Percentiles rank a stretch among this genome's conserved stretches.
Conservation (phyloP, 1,284 basidiomycete species). For the Mycena sp. region DNA sequence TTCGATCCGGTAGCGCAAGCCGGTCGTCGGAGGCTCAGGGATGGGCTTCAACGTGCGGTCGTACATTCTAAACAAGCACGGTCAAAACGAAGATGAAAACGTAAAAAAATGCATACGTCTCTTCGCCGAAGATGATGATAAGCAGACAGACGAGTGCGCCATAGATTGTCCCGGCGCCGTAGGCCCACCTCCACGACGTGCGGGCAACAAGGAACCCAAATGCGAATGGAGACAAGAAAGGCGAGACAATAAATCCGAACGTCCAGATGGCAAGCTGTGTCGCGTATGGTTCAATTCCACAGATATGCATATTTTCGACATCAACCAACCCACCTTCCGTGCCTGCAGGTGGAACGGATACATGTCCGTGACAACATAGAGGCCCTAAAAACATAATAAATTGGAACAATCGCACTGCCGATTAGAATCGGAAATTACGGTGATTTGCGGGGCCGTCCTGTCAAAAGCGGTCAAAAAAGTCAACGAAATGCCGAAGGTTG, state of each 20-base stretch:
- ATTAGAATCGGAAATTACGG: constrained; percentile 34
- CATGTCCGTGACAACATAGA: constrained; percentile 76
- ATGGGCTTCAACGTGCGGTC: constrained; percentile 68
- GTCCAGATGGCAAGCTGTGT: constrained; percentile 77
- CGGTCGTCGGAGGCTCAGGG: constrained; percentile 51
- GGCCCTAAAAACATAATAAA: constrained; percentile 52
- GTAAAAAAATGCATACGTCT: constrained; percentile 48
- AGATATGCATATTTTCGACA: no score
- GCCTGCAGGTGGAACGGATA: constrained; percentile 83
- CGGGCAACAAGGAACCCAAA: constrained; percentile 77
- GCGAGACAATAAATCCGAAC: constrained; percentile 53
- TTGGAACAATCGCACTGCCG: neutral
- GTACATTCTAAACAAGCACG: constrained; percentile 58
- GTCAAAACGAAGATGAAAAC: constrained; percentile 11
- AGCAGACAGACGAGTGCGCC: constrained; percentile 61
- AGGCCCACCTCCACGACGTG: constrained; percentile 76
- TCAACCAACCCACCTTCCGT: constrained; percentile 59
- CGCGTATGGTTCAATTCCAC: no score
- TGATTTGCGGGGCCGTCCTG: constrained; percentile 74
- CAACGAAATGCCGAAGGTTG: no score
- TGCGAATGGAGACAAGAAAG: constrained; percentile 49
- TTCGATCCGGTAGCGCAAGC: constrained; percentile 64
- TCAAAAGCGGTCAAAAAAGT: constrained; percentile 20
- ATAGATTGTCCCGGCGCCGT: constrained; percentile 73
- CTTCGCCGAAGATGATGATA: constrained; percentile 68